These are phyloP conservation scores for Populus simonii DNA, from an alignment of 345 rosid genomes.

Conservation along the genomic window DNA sequence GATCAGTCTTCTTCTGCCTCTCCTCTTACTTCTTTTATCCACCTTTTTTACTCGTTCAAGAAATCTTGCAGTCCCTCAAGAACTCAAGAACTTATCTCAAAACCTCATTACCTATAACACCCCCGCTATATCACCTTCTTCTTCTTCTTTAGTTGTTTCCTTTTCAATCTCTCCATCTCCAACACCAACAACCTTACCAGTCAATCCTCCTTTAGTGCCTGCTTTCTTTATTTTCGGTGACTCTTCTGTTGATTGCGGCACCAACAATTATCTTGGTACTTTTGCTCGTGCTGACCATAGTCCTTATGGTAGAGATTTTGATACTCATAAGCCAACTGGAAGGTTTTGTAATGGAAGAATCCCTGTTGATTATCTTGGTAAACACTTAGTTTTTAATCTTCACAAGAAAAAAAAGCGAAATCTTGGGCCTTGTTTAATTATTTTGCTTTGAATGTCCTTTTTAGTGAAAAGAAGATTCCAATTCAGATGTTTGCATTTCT, in stretches of 20 bases:
- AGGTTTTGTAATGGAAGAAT: conserved; percentile 89
- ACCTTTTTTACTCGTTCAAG: conserved; percentile 24
- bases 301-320: conserved; percentile 94
- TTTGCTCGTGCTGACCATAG: conserved; percentile 82
- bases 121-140: conserved; percentile 12
- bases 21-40: conserved; percentile 35
- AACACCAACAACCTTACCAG: not conserved
- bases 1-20: conserved; percentile 30
- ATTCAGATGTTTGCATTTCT: not conserved
- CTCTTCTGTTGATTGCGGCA: conserved; percentile 85
- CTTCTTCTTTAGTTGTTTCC: not conserved
- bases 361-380: conserved; percentile 90
- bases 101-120: conserved; percentile 8
- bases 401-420: not conserved
- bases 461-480: too few relatives aligned
- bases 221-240: conserved; percentile 79
- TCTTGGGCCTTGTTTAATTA: not conserved
- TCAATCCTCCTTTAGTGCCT: conserved; percentile 42
- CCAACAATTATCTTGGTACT: conserved; percentile 85
- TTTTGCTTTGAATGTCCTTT: not conserved
- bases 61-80: conserved; percentile 23
- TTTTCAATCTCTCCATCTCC: conserved; percentile 9
- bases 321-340: conserved; percentile 76
- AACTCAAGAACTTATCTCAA: conserved; percentile 12
- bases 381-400: not conserved